Base-by-base conservation (phyloP, 768 basidiomycete species). In the Termitomyces sp. region DNA sequence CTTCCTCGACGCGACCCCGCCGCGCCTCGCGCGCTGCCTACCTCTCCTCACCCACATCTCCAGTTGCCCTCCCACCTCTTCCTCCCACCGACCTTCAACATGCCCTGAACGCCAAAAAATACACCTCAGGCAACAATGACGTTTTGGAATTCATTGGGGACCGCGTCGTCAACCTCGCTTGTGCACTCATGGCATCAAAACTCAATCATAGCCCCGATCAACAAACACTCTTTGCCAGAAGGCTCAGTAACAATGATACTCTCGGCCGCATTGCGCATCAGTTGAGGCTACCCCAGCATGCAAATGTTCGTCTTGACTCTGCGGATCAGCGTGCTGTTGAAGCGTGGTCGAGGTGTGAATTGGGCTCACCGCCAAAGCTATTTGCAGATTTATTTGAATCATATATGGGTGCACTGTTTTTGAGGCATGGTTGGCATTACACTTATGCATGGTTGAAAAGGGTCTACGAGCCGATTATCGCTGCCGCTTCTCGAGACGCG, bases 111-210 rank as follows among this genome's bases (percentile, higher is more conserved):
- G 61, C 64, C 45, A 59, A 59, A 21, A 62, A 59, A 50, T 51
- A 62, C 21, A 62, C 68, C 3, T 39, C 50, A 40, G 57, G 66
- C 28, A 72, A 70, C 58, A 71, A 72, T 45, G 68, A 72, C 48
- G 52, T 70, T 17, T 61, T 70, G 5, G 71, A 72, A 56, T 72
- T 71, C 52, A 61, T 71, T 28, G 71, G 71, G 12, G 70, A 72
- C 47, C 66, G 68, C 8, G 63, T 65, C 4, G 62, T 72, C 35
- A 72, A 71, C 53, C 66, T 71, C 14, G 57, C 61, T 3, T 66
- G 66, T 52, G 66, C 69, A 0, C 58, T 72, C 1, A 54, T 70
- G 41, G 68, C 70, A 3, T 67, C 67, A 6, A 66, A 64, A 28
- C 59, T 60, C 3, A 68, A 64, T 14, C 54, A 68, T 12, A 66